Conservation (phyloP, 2,329 filamentous ascomycete species). For the Sporothrix dimorphospora region DNA sequence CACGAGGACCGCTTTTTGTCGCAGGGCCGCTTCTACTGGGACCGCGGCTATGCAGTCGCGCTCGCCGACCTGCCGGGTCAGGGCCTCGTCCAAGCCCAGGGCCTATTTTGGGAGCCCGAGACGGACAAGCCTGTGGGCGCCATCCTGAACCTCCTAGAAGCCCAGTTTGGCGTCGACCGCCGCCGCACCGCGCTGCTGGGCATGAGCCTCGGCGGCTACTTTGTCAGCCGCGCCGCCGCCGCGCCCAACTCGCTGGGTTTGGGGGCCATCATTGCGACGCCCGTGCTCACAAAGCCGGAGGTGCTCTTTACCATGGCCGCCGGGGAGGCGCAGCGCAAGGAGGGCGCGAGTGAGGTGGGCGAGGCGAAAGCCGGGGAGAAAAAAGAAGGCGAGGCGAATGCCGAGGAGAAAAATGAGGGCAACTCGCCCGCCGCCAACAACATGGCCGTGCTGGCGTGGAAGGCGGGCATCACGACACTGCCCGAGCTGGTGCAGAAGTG, state of each 20-base stretch:
- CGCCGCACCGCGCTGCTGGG: neutral
- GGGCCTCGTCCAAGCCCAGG: neutral
- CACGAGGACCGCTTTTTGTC: slow-evolving; percentile 9
- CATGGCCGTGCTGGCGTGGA: neutral
- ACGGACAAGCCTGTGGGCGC: neutral
- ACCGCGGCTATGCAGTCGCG: neutral
- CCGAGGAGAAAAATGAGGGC: neutral
- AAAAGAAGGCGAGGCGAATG: neutral
- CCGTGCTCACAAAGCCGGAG: neutral
- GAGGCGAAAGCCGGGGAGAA: neutral
- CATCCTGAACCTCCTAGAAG: neutral
- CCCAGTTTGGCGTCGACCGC: slow-evolving; percentile 8
- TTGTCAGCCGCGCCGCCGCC: neutral
- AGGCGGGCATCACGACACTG: neutral
- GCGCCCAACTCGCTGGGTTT: neutral
- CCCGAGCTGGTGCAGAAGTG: neutral
- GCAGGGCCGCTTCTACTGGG: neutral
- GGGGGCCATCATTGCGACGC: slow-evolving; percentile 8
- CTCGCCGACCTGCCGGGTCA: neutral
- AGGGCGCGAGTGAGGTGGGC: neutral
- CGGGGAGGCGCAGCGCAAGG: neutral
- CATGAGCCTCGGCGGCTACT: neutral
- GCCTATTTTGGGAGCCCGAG: neutral
- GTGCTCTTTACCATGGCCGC: neutral
- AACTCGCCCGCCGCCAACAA: neutral